Base-by-base conservation (phyloP, 352 stramenopile species). In the Peronosclerospora sorghi region DNA sequence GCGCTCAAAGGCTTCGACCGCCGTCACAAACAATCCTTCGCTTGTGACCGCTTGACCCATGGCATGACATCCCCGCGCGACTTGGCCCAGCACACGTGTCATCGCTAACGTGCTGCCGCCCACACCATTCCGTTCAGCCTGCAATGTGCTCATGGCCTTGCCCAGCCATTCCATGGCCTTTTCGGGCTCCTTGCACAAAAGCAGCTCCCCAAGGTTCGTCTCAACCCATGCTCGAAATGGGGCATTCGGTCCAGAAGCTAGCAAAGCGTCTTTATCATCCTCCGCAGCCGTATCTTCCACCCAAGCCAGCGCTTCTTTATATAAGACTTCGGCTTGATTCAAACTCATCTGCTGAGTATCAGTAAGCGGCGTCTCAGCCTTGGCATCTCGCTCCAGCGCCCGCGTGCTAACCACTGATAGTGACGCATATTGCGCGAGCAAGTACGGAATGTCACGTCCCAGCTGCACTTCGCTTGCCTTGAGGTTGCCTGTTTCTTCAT, bases 91-190 rank as follows among this genome's bases (percentile, higher is more conserved):
- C 26, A 85, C 70, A 21, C 75, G 75, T 6, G 61, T 72, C 24
- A 87, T 70, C 18, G 64, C 72, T 19, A 87, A 54, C 27, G 68
- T 60, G 13, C 69, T 75, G 26, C 62, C 51, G 40, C 66, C 63
- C 43, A 68, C 62, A 23, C 59, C 44, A 36, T 53, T 68, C 39
- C 70, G 73, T 24, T 74, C 54, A 19, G 48, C 46, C 50, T 85
- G 68, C 44, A 85, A 57, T 21, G 63, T 83, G 32, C 65, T 58
- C 34, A 87, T 56, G 17, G 72, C 75, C 32, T 82, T 82, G 21
- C 73, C 75, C 3, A 87, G 54, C 38, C 74, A 65, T 53, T 79
- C 72, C 63, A 85, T 83, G 1, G 65, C 75, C 35, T 83, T 65
- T 13, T 85, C 68, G 4, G 57, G 68, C 26, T 79, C 59, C 36